Percentiles rank a stretch among this genome's conserved stretches.
Evolutionary conservation across 1,284 basidiomycete species (phyloP).

Genomic region (Puccinia coronata): DNA sequence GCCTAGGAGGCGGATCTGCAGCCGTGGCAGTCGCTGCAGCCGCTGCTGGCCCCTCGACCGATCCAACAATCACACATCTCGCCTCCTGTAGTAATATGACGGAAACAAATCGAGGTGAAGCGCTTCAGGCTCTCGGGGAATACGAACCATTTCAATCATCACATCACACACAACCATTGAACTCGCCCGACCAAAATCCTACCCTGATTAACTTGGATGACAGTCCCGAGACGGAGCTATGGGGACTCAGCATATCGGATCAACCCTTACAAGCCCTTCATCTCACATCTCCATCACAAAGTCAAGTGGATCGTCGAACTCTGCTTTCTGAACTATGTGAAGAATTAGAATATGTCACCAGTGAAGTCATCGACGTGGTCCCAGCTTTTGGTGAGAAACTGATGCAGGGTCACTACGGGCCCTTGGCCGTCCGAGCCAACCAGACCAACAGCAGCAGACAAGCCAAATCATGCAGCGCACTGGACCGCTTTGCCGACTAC

Average conservation of each 20-base stretch:
- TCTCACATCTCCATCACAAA: slow-evolving; percentile 14
- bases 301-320: neutral
- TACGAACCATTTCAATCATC: neutral
- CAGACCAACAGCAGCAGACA: neutral
- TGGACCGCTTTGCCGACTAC: slow-evolving; percentile 32
- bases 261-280: neutral
- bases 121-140: neutral
- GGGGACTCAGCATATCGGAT: neutral
- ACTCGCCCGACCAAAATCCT: neutral
- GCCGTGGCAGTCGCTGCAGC: slow-evolving; percentile 20
- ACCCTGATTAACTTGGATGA: slow-evolving; percentile 5
- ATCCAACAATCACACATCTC: slow-evolving; percentile 1
- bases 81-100: neutral
- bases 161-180: neutral
- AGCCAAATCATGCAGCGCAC: neutral
- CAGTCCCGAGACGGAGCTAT: neutral
- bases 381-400: slow-evolving; percentile 47
- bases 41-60: neutral
- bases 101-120: neutral
- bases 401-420: slow-evolving; percentile 46
- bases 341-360: slow-evolving; percentile 44
- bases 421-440: slow-evolving; percentile 27
- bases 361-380: slow-evolving; percentile 43
- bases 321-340: slow-evolving; percentile 45
- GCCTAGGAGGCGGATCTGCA: slow-evolving; percentile 16